Evolutionary conservation across 768 basidiomycete species (phyloP).

Genomic region (Boletus edulis): DNA sequence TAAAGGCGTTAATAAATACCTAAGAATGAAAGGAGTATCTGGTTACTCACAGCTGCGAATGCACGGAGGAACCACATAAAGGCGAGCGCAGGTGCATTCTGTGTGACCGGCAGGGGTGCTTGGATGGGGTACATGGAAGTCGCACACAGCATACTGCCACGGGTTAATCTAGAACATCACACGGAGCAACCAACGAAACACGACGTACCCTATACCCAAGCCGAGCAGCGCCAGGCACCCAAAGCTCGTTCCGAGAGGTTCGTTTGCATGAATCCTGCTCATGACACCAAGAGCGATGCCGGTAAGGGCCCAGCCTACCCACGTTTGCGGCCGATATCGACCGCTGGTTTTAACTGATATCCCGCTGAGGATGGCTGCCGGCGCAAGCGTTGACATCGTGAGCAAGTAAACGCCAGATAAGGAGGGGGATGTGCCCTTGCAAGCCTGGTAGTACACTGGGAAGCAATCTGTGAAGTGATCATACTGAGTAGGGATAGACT

Average conservation of each 20-base stretch:
- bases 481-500: neutral
- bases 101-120: constrained; percentile 40
- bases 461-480: constrained; percentile 34
- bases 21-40: too few species aligned
- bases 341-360: constrained; percentile 25
- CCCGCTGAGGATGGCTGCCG: constrained; percentile 33
- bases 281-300: constrained; percentile 38
- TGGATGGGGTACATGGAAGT: constrained; percentile 28
- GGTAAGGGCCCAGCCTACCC: constrained; percentile 32
- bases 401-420: constrained; percentile 28
- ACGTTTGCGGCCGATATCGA: constrained; percentile 34
- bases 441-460: constrained; percentile 45
- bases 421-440: constrained; percentile 34
- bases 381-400: constrained; percentile 22
- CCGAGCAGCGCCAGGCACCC: constrained; percentile 2
- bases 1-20: constrained; percentile 11
- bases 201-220: constrained; percentile 3
- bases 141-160: neutral
- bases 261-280: constrained; percentile 25
- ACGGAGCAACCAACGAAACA: neutral
- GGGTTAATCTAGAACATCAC: neutral
- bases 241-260: constrained; percentile 21
- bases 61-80: constrained; percentile 39
- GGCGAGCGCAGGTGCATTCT: constrained; percentile 44
- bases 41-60: constrained; percentile 32